Evolutionary conservation across 495 filamentous ascomycete species (phyloP).

Genomic region (Immersiella caudata): DNA sequence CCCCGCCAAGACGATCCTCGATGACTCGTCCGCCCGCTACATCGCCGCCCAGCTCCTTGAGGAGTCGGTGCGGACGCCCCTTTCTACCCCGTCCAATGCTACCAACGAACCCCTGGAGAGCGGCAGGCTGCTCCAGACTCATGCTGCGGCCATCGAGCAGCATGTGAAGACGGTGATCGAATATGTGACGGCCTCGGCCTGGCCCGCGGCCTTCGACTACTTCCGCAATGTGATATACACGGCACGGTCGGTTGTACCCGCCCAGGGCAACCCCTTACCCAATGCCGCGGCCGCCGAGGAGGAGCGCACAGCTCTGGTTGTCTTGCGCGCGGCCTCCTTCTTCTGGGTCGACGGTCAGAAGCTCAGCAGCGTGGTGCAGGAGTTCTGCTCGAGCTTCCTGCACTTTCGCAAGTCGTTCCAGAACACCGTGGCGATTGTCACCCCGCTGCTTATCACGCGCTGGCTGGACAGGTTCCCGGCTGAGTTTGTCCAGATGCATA

Average conservation of each 20-base stretch:
- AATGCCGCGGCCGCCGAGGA: conserved; percentile 51
- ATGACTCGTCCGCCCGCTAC: conserved; percentile 41
- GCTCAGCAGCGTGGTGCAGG: conserved; percentile 60
- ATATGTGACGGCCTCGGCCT: conserved; percentile 63
- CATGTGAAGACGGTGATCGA: conserved; percentile 57
- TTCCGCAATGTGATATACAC: conserved; percentile 52
- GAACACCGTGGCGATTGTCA: conserved; percentile 60
- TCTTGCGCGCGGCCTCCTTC: conserved; percentile 57
- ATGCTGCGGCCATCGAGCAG: conserved; percentile 47
- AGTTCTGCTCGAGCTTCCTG: conserved; percentile 64
- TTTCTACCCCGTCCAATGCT: conserved; percentile 34
- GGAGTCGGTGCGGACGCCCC: conserved; percentile 40
- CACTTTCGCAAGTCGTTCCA: conserved; percentile 64
- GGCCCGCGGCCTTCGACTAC: conserved; percentile 59
- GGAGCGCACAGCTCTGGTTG: conserved; percentile 52
- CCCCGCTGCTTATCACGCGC: conserved; percentile 59
- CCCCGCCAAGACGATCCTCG: conserved; percentile 50
- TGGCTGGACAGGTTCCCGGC: conserved; percentile 65
- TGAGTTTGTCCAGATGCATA: conserved; percentile 64
- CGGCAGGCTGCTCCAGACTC: conserved; percentile 31
- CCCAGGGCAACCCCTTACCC: conserved; percentile 40
- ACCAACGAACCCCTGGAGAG: conserved; percentile 49
- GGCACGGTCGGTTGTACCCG: conserved; percentile 48
- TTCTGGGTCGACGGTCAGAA: conserved; percentile 65
- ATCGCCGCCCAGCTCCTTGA: conserved; percentile 36